Conservation (phyloP, 345 rosid species). For the Rhodamnia argentea region DNA sequence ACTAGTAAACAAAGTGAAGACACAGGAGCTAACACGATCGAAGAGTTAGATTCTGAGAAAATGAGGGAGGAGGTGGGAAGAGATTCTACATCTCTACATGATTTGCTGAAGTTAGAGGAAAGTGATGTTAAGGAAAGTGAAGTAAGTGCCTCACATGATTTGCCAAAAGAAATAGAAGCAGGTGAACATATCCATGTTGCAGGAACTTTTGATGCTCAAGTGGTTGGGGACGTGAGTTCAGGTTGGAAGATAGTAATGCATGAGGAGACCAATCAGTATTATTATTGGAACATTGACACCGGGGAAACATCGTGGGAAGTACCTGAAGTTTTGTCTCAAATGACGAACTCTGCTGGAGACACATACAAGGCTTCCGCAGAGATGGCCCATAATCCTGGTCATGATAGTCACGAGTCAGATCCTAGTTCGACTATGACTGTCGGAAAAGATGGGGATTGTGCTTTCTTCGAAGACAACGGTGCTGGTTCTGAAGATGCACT, state of each 20-base stretch:
- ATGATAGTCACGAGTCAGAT: slow-evolving; percentile 10
- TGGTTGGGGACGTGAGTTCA: slow-evolving; percentile 31
- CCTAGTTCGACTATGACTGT: slow-evolving; percentile 9
- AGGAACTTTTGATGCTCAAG: slow-evolving; percentile 32
- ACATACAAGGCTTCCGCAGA: slow-evolving; percentile 13
- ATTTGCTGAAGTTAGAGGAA: slow-evolving; percentile 14
- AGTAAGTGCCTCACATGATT: slow-evolving; percentile 11
- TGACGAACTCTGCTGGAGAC: slow-evolving; percentile 17
- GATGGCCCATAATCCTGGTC: slow-evolving; percentile 14
- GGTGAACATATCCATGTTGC: slow-evolving; percentile 22
- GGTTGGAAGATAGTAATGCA: slow-evolving; percentile 88
- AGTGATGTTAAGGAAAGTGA: slow-evolving; percentile 17
- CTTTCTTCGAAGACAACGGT: background rate
- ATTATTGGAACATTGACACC: slow-evolving; percentile 92
- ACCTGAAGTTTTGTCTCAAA: slow-evolving; percentile 45
- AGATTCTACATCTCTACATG: slow-evolving; percentile 18
- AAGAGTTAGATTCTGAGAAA: slow-evolving; percentile 16
- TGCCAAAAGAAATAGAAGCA: slow-evolving; percentile 21
- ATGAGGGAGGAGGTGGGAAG: slow-evolving; percentile 15
- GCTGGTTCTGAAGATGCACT: background rate
- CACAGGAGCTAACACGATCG: slow-evolving; percentile 12
- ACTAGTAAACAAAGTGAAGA: slow-evolving; percentile 18
- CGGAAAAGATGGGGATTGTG: slow-evolving; percentile 3
- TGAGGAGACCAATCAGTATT: slow-evolving; percentile 78
- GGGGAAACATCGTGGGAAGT: slow-evolving; percentile 98